A percentile compares a stretch with the other conserved stretches of the same genome.
Evolutionary conservation across 164 flowering plant genomes (phyloP).

Genomic region (Annona squamosa): DNA sequence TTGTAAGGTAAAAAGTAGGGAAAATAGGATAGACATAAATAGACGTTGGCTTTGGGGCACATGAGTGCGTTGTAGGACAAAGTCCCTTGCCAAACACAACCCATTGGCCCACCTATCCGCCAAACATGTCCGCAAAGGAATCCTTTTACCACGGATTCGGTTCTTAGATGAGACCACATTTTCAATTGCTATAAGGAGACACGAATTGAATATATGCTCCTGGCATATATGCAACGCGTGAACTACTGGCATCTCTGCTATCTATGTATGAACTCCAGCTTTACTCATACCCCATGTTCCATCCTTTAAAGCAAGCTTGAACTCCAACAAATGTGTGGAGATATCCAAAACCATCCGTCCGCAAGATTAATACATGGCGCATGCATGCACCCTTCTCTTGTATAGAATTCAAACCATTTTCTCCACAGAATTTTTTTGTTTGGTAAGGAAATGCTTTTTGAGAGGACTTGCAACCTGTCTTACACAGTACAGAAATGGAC

Average conservation of each 20-base stretch:
- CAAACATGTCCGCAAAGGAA: neutral
- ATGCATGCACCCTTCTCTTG: too few species aligned
- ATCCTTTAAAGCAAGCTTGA: too few species aligned
- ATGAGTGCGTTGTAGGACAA: too few species aligned
- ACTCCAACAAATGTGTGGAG: too few species aligned
- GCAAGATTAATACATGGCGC: too few species aligned
- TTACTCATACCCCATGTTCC: neutral
- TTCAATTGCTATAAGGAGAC: neutral
- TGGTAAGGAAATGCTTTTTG: neutral
- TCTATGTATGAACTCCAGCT: neutral
- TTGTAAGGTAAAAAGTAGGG: too few species aligned
- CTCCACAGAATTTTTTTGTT: neutral
- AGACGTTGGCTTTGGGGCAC: too few species aligned
- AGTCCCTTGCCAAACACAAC: too few species aligned
- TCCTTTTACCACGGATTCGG: neutral
- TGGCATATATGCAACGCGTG: too few species aligned
- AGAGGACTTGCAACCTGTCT: neutral
- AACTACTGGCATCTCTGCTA: neutral
- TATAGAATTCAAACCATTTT: too few species aligned
- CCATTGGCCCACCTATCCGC: neutral
- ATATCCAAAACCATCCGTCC: too few species aligned
- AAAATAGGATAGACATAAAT: too few species aligned
- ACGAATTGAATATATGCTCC: neutral
- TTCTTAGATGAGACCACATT: neutral
- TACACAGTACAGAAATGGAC: neutral